Evolutionary conservation across 2,329 filamentous ascomycete genomes (phyloP).

Genomic region (Aspergillus flavus): DNA sequence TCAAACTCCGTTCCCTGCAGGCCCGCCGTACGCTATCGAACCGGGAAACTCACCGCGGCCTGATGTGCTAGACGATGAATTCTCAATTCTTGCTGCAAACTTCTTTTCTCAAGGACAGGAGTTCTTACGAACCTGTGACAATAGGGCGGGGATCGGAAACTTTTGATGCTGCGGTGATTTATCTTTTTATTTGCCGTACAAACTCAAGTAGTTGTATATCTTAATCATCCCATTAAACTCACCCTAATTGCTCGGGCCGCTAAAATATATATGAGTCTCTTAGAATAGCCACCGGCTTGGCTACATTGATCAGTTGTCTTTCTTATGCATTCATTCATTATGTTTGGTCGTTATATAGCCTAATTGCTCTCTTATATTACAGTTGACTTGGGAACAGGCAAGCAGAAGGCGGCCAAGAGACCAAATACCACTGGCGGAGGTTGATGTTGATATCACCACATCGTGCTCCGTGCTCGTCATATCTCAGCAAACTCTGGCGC

Average conservation of each 20-base stretch:
- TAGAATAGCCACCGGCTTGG: neutral
- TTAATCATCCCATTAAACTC: neutral
- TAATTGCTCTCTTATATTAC: neutral
- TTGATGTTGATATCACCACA: neutral
- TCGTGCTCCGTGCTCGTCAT: neutral
- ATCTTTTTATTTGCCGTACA: no score
- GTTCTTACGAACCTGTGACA: slow-evolving; percentile 42
- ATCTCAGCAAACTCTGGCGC: neutral
- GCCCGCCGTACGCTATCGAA: slow-evolving; percentile 18
- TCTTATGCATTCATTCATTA: neutral
- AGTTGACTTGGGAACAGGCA: neutral
- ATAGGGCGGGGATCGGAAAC: slow-evolving; percentile 38
- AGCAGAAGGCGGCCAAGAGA: neutral
- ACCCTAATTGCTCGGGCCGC: no score
- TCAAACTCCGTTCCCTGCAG: slow-evolving; percentile 19
- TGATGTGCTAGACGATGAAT: slow-evolving; percentile 42
- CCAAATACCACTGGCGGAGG: no score
- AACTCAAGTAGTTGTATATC: neutral
- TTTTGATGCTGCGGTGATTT: slow-evolving; percentile 22
- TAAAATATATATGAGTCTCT: neutral
- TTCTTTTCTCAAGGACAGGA: slow-evolving; percentile 52
- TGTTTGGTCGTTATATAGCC: neutral
- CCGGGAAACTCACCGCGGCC: slow-evolving; percentile 27
- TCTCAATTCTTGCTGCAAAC: slow-evolving; percentile 51
- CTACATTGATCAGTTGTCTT: neutral